Percentiles rank a stretch among this genome's conserved stretches.
Conservation (phyloP, 352 stramenopile genomes). For the Thalassiosira exigua region DNA sequence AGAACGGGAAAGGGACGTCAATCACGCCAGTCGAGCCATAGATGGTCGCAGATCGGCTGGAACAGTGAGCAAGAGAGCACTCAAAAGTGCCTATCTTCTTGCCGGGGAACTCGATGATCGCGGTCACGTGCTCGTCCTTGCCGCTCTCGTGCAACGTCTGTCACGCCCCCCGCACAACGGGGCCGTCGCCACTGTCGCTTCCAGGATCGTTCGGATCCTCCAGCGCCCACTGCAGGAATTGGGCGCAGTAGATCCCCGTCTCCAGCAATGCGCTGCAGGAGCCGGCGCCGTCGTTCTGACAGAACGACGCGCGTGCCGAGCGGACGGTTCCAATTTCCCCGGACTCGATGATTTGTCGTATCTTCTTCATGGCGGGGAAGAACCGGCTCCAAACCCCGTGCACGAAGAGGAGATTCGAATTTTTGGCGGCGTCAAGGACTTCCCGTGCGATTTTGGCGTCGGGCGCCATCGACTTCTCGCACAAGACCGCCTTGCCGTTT, state of each 20-base stretch:
- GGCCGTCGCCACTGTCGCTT: constrained; percentile 1
- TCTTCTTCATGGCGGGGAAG: constrained; percentile 65
- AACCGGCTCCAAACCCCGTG: constrained; percentile 67
- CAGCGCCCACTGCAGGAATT: constrained; percentile 70
- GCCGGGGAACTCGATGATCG: constrained; percentile 58
- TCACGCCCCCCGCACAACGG: constrained; percentile 47
- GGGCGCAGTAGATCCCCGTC: constrained; percentile 66
- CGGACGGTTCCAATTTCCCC: constrained; percentile 56
- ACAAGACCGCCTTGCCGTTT: too few relatives aligned
- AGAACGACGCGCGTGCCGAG: constrained; percentile 59
- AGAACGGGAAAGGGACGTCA: too few relatives aligned
- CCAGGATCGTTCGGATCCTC: constrained; percentile 9
- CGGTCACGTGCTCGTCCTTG: constrained; percentile 59
- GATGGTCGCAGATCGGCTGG: too few relatives aligned
- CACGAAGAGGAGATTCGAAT: too few relatives aligned
- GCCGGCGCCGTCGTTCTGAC: constrained; percentile 63
- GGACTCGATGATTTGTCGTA: constrained; percentile 54
- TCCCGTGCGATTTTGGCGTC: too few relatives aligned
- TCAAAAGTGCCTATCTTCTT: constrained; percentile 63
- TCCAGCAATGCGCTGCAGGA: constrained; percentile 53
- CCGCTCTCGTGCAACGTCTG: constrained; percentile 44
- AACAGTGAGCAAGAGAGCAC: too few relatives aligned
- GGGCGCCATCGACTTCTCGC: too few relatives aligned
- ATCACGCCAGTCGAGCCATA: too few relatives aligned
- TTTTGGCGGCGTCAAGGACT: too few relatives aligned